Conservation (phyloP, 23 red algal genomes). For the Gracilaria gracilis region DNA sequence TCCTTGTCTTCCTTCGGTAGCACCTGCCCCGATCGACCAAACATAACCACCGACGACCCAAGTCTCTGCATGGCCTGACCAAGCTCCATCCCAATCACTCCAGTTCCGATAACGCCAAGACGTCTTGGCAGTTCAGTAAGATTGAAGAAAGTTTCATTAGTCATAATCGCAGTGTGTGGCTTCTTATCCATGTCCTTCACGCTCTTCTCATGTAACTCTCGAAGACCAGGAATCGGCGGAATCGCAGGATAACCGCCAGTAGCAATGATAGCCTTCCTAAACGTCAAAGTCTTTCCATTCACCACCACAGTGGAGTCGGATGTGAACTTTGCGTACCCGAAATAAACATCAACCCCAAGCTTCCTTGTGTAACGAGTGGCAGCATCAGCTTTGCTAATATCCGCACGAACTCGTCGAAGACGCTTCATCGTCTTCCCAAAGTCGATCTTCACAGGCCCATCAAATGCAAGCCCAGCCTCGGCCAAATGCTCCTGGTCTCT, state of each 20-base stretch:
- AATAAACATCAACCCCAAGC: constrained; percentile 84
- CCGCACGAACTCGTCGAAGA: constrained; percentile 72
- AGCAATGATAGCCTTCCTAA: constrained; percentile 69
- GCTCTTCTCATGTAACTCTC: constrained; percentile 64
- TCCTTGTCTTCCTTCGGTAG: constrained; percentile 84
- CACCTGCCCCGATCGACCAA: constrained; percentile 74
- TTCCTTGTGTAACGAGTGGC: constrained; percentile 67
- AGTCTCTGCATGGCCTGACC: constrained; percentile 77
- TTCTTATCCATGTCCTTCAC: constrained; percentile 40
- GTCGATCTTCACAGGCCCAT: constrained; percentile 65
- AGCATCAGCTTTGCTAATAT: constrained; percentile 78
- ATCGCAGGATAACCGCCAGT: constrained; percentile 76
- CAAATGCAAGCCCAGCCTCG: constrained; percentile 55
- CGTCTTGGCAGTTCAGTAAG: constrained; percentile 71
- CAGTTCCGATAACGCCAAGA: constrained; percentile 74
- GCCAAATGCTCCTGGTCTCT: constrained; percentile 29
- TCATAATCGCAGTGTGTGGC: constrained; percentile 60
- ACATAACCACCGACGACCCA: constrained; percentile 65
- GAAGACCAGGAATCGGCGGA: constrained; percentile 62
- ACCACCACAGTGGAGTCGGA: constrained; percentile 38
- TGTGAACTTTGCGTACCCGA: constrained; percentile 75
- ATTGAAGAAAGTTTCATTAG: constrained; percentile 83
- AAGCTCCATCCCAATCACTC: constrained; percentile 83
- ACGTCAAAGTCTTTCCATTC: constrained; percentile 68
- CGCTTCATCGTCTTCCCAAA: constrained; percentile 82